phyloP scores from a whole-genome alignment of 2,329 filamentous ascomycete species.

The Penicillium occitanis region DNA sequence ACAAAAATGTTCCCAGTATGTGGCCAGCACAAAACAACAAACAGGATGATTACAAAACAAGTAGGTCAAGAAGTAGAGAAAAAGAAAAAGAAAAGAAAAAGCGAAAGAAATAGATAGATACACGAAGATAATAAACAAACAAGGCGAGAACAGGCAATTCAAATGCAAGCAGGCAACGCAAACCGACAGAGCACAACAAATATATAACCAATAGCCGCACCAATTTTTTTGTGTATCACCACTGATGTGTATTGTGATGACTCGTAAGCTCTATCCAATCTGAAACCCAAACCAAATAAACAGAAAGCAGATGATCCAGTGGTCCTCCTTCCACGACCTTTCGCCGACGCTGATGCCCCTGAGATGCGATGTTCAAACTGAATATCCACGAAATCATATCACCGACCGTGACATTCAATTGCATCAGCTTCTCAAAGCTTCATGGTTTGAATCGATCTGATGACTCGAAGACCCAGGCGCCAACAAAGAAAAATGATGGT shows the following conservation, averaged over 20 bases:
- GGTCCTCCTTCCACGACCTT: constrained; percentile 10
- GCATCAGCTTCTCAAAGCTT: constrained; percentile 4
- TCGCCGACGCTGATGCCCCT: constrained; percentile 14
- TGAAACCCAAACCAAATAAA: constrained; percentile 8
- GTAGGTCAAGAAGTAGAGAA: constrained; percentile 19
- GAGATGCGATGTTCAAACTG: constrained; percentile 12
- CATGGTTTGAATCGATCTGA: constrained; percentile 11
- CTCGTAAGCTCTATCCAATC: constrained; percentile 20
- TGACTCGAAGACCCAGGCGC: constrained; percentile 20
- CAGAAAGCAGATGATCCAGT: constrained; percentile 9
- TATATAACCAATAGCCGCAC: constrained; percentile 26
- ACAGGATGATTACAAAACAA: constrained; percentile 24
- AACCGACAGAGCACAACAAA: constrained; percentile 22
- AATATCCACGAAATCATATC: constrained; percentile 8
- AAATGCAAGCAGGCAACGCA: constrained; percentile 15
- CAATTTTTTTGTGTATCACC: constrained; percentile 26
- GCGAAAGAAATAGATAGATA: constrained; percentile 38
- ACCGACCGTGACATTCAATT: constrained; percentile 8
- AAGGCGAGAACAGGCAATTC: constrained; percentile 11
- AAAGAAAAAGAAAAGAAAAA: constrained; percentile 25
- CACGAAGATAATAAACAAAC: constrained; percentile 50
- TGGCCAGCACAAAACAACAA: constrained; percentile 42
- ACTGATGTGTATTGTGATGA: constrained; percentile 2
- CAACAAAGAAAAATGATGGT: constrained; percentile 21
- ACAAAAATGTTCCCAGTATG: constrained; percentile 30